Base-by-base conservation (phyloP, 768 basidiomycete species). In the Boletus subparvulus region DNA sequence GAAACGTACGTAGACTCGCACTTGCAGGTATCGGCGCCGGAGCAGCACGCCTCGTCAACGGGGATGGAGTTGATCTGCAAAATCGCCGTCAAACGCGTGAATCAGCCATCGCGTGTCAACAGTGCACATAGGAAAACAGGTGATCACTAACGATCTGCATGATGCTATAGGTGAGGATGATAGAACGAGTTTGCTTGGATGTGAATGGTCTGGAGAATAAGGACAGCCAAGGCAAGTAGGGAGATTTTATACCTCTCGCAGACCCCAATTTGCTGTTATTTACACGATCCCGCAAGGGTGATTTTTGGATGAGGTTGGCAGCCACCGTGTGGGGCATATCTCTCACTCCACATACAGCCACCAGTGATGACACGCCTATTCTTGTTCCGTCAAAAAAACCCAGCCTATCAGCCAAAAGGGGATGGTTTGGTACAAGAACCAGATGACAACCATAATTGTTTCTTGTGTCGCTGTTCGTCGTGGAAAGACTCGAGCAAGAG, bases 11-110 rank as follows among this genome's bases (percentile, higher is more conserved):
- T 44, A 3, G 62, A 54, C 33, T 43, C 33, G 55, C 65, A 67
- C 12, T 21, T 50, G 54, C 65, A 67, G 6, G 17, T 10, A 0
- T 44, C 19, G 36, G 44, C 11, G 19, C 48, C 14, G 19, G 48
- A 45, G 50, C 65, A 67, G 62, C 65, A 66, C 30, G 65, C 58
- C 41, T 64, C 47, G 54, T 66, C 56, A 12, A 65, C 60, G 28
- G 48, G 65, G 50, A 54, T 42, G 16, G 62, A 39, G 47, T 19
- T 51, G 48, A 52, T 16, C 60, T 61, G 21, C 14, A 21, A 24
- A 11, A 32, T 36, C 11, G 2, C 2, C 36, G 24, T 8, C 3
- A 24, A 26, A n/a, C 11, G 19, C 26, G 12, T 30, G 3, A 21
- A n/a, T 55, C 44, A 45, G 51, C 12, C 8, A 36, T 19, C 11